A percentile compares a stretch with the other conserved stretches of the same genome.
These are phyloP conservation scores for Seminavis robusta DNA, from an alignment of 108 stramenopile species.

Conservation along the genomic window DNA sequence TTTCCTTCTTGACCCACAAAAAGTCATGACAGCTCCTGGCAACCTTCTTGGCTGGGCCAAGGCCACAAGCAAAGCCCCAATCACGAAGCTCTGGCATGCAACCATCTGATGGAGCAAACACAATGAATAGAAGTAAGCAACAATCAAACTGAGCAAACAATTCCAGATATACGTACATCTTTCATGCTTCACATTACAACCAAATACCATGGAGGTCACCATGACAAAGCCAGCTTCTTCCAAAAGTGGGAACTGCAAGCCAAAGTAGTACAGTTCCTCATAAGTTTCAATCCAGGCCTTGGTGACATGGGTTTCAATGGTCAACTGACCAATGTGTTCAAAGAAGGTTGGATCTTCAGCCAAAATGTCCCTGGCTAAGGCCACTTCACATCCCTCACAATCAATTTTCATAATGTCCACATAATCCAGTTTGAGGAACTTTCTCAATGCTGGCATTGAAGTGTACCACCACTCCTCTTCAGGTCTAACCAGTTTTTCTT, in stretches of 20 bases:
- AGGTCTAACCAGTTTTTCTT: constrained; percentile 43
- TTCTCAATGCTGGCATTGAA: constrained; percentile 34
- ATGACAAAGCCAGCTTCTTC: constrained; percentile 63
- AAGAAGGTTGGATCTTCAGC: constrained; percentile 56
- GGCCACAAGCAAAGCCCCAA: no score
- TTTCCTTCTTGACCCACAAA: no score
- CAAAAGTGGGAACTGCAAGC: constrained; percentile 40
- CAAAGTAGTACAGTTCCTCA: constrained; percentile 65
- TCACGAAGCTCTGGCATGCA: no score
- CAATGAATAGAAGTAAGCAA: no score
- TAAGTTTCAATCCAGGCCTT: constrained; percentile 48
- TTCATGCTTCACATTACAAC: constrained; percentile 49
- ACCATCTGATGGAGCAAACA: no score
- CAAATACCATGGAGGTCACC: constrained; percentile 34
- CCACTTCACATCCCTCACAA: constrained; percentile 65
- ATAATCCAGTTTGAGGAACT: constrained; percentile 34
- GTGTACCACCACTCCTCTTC: constrained; percentile 49
- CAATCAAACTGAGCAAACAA: no score
- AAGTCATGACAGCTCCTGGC: no score
- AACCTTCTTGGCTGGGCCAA: no score
- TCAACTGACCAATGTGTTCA: constrained; percentile 49
- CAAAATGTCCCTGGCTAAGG: constrained; percentile 56
- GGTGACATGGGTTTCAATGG: constrained; percentile 61
- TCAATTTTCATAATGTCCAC: constrained; percentile 46
- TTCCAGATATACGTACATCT: no score